Evolutionary conservation across 805 yeast genomes (phyloP).

Genomic region (Hanseniaspora vineae): DNA sequence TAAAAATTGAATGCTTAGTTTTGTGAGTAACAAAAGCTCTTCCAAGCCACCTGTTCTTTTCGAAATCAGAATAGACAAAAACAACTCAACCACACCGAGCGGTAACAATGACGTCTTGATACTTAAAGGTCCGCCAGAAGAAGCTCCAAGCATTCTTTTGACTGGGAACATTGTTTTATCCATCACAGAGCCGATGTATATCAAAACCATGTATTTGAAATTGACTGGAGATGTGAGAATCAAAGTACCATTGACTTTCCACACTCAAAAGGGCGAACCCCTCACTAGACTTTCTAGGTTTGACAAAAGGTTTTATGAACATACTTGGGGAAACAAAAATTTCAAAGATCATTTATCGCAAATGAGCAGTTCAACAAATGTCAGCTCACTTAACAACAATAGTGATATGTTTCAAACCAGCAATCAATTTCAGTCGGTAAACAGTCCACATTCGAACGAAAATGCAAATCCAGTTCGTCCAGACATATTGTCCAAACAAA

Average conservation of each 20-base stretch:
- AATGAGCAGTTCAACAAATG: background rate
- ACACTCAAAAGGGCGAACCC: constrained; percentile 32
- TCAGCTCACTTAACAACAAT: background rate
- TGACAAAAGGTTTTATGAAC: constrained; percentile 58
- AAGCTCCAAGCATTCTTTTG: constrained; percentile 64
- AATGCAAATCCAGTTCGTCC: too few relatives aligned
- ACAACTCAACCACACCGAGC: constrained; percentile 3
- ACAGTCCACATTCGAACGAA: too few relatives aligned
- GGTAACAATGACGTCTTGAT: constrained; percentile 69
- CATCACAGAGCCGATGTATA: constrained; percentile 58
- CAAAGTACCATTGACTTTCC: constrained; percentile 46
- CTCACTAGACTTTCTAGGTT: constrained; percentile 35
- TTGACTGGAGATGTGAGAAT: constrained; percentile 56
- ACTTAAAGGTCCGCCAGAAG: constrained; percentile 63
- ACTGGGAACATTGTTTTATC: constrained; percentile 70
- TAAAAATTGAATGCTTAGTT: background rate
- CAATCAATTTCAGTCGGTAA: too few relatives aligned
- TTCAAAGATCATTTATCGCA: constrained; percentile 27
- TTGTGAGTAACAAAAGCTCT: constrained; percentile 5
- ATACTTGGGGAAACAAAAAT: constrained; percentile 62
- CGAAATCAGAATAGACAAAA: constrained; percentile 46
- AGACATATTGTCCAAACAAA: constrained; percentile 8
- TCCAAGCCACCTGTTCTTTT: constrained; percentile 28
- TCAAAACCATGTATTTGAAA: constrained; percentile 51
- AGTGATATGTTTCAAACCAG: background rate